Evolutionary conservation across 208 protist genomes (phyloP).

Genomic region (Leishmania braziliensis): DNA sequence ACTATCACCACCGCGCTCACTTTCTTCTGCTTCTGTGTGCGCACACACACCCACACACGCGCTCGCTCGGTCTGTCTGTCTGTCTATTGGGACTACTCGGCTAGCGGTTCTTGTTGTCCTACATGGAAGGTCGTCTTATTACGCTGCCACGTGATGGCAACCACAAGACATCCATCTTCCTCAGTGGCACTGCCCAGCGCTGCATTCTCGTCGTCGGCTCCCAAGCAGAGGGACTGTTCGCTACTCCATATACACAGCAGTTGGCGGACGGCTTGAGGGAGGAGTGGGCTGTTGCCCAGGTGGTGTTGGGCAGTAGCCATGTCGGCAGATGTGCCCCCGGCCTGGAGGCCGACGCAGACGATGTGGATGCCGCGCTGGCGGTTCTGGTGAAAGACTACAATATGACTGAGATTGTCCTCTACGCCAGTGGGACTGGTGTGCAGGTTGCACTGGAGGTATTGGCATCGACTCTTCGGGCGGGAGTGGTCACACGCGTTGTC

Average conservation of each 20-base stretch:
- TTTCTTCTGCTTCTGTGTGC: not conserved
- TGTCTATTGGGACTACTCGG: not conserved
- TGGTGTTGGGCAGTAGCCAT: slow-evolving; percentile 59
- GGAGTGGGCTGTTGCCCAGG: slow-evolving; percentile 64
- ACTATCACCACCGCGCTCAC: not conserved
- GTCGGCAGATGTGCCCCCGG: slow-evolving; percentile 57
- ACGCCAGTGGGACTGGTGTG: slow-evolving; percentile 74
- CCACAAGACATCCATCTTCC: slow-evolving; percentile 64
- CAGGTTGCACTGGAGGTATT: slow-evolving; percentile 74
- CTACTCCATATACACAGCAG: slow-evolving; percentile 56
- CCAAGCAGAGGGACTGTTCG: slow-evolving; percentile 67
- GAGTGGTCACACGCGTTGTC: slow-evolving; percentile 61
- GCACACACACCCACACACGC: not conserved
- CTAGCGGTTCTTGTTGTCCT: not conserved
- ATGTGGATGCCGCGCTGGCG: slow-evolving; percentile 66
- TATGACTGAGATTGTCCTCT: slow-evolving; percentile 67
- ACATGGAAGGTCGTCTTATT: slow-evolving; percentile 58
- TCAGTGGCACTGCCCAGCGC: slow-evolving; percentile 47
- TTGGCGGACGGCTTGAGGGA: slow-evolving; percentile 41
- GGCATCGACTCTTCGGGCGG: slow-evolving; percentile 25
- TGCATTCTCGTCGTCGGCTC: slow-evolving; percentile 79
- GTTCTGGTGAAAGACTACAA: slow-evolving; percentile 47
- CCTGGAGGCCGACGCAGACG: slow-evolving; percentile 69
- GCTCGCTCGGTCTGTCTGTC: not conserved
- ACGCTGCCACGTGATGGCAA: slow-evolving; percentile 58